These are phyloP conservation scores for Mucor indicus DNA, from an alignment of 371 early-diverging fungal genomes.

Conservation along the genomic window DNA sequence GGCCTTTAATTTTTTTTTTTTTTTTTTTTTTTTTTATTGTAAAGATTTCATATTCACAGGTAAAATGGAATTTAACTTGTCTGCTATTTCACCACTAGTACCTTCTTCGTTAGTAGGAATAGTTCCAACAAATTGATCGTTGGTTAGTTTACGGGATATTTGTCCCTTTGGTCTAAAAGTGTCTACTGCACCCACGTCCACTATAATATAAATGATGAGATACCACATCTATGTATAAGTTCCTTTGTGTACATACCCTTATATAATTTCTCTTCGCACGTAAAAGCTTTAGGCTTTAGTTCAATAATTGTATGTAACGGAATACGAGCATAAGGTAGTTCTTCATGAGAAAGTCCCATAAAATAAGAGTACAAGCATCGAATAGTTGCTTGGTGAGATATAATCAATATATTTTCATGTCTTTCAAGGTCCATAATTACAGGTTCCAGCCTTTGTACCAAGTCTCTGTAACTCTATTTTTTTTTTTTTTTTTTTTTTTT, in stretches of 20 bases:
- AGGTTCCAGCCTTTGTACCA: slow-evolving; percentile 61
- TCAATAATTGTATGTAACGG: slow-evolving; percentile 96
- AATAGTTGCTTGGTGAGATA: slow-evolving; percentile 93
- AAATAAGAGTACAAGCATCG: slow-evolving; percentile 94
- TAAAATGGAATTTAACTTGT: slow-evolving; percentile 20
- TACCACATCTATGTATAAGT: too few relatives aligned
- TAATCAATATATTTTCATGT: slow-evolving; percentile 92
- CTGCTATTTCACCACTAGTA: slow-evolving; percentile 43
- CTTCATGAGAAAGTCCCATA: slow-evolving; percentile 85
- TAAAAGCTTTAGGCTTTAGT: slow-evolving; percentile 92
- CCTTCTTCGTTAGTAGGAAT: slow-evolving; percentile 18
- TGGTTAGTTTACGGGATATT: slow-evolving; percentile 8
- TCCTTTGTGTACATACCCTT: slow-evolving; percentile 47
- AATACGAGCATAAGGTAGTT: slow-evolving; percentile 93
- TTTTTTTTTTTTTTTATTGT: not conserved
- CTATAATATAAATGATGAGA: too few relatives aligned
- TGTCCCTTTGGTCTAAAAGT: slow-evolving; percentile 71
- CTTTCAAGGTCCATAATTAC: slow-evolving; percentile 97
- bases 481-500: not conserved
- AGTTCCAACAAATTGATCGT: slow-evolving; percentile 16
- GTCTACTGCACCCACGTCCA: slow-evolving; percentile 84
- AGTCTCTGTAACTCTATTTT: slow-evolving; percentile 69
- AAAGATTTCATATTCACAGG: too few relatives aligned
- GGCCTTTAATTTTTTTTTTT: too few relatives aligned
- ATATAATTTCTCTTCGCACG: slow-evolving; percentile 88